These are phyloP conservation scores for Penicillium macrosclerotiorum DNA, from an alignment of 495 filamentous ascomycete species.

Conservation along the genomic window DNA sequence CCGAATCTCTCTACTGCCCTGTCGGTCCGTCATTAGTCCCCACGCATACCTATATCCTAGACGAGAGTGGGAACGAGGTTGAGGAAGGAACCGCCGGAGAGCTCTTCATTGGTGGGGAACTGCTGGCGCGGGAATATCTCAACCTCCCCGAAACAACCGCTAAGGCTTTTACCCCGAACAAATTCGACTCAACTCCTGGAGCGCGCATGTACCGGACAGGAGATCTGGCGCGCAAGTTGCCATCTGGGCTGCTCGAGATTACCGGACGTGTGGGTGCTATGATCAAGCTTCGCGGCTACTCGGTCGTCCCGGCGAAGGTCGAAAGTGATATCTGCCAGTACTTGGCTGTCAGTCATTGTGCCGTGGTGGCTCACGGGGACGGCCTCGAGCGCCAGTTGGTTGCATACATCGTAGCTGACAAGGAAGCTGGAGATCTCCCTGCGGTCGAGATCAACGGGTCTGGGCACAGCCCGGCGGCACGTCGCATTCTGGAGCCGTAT, in stretches of 20 bases:
- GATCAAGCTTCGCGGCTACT: conserved; percentile 77
- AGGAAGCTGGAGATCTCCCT: conserved; percentile 52
- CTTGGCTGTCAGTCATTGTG: conserved; percentile 59
- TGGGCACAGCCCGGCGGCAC: conserved; percentile 56
- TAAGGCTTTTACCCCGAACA: conserved; percentile 62
- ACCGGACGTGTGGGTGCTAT: conserved; percentile 76
- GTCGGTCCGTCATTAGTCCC: conserved; percentile 61
- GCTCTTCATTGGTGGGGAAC: conserved; percentile 74
- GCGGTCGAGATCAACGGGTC: conserved; percentile 55
- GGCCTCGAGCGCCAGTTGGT: conserved; percentile 63
- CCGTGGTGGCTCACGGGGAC: conserved; percentile 60
- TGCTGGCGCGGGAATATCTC: conserved; percentile 79
- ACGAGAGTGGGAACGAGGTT: conserved; percentile 53
- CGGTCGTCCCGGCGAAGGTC: conserved; percentile 78
- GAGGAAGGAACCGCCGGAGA: conserved; percentile 72
- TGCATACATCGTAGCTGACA: conserved; percentile 64
- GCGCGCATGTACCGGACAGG: conserved; percentile 77
- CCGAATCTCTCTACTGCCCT: conserved; percentile 54
- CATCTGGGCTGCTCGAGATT: conserved; percentile 72
- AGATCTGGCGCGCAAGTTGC: conserved; percentile 69
- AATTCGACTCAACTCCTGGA: conserved; percentile 49
- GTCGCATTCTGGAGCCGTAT: conserved; percentile 51
- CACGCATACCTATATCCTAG: conserved; percentile 58
- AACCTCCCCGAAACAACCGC: conserved; percentile 77
- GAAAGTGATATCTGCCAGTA: conserved; percentile 60